A percentile compares a stretch with the other conserved stretches of the same genome.
phyloP scores from a whole-genome alignment of 2,329 filamentous ascomycete species.

The Drechslerella stenobrocha region DNA sequence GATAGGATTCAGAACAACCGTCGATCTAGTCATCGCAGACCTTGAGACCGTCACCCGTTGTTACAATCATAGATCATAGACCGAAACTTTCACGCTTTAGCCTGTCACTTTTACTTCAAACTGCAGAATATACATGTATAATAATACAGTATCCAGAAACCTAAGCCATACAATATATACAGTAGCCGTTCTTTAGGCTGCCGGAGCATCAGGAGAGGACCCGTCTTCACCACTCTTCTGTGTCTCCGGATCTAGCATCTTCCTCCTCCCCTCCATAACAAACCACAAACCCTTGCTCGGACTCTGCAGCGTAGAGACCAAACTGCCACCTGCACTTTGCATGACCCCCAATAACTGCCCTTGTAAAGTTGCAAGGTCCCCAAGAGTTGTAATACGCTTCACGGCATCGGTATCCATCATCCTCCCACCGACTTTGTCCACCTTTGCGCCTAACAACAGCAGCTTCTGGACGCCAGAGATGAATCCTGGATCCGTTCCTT shows the following conservation, averaged over 20 bases:
- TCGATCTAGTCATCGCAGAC: no score
- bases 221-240: constrained; percentile 20
- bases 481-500: constrained; percentile 76
- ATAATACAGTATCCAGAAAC: constrained; percentile 29
- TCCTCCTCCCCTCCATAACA: constrained; percentile 79
- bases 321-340: constrained; percentile 69
- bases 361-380: constrained; percentile 77
- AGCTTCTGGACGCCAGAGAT: constrained; percentile 85
- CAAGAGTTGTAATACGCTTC: constrained; percentile 62
- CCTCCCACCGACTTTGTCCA: constrained; percentile 69
- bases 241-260: constrained; percentile 74
- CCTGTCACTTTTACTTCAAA: constrained; percentile 18
- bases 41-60: no score
- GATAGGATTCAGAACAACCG: no score
- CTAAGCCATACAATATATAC: constrained; percentile 13
- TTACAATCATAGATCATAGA: no score
- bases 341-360: constrained; percentile 84
- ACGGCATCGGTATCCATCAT: constrained; percentile 76
- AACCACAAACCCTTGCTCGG: constrained; percentile 81
- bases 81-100: constrained; percentile 31
- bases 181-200: constrained; percentile 15
- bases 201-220: constrained; percentile 15
- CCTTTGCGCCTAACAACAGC: constrained; percentile 78
- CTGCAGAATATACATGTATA: constrained; percentile 34
- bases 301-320: constrained; percentile 78